Evolutionary conservation across 2,329 filamentous ascomycete genomes (phyloP).

Genomic region (Dactylellina parvicollis): DNA sequence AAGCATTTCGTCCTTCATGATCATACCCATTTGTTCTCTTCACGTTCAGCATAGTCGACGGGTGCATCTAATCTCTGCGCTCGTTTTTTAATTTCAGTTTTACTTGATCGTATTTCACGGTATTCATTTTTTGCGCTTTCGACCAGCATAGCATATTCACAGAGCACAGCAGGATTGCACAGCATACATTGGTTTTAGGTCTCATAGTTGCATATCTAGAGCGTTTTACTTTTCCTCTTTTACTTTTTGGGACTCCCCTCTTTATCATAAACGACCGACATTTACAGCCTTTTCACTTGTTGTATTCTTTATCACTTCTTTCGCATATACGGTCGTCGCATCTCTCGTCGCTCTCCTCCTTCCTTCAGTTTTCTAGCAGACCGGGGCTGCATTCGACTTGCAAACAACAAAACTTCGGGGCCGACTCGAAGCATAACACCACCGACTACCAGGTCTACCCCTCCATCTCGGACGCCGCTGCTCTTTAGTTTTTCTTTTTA

Average conservation of each 20-base stretch:
- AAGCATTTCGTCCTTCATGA: constrained; percentile 50
- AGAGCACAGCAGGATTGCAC: constrained; percentile 53
- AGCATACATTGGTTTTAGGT: constrained; percentile 54
- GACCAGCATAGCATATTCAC: constrained; percentile 54
- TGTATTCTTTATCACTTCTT: constrained; percentile 8
- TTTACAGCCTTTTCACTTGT: constrained; percentile 29
- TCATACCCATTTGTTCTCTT: constrained; percentile 51
- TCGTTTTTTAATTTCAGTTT: constrained; percentile 24
- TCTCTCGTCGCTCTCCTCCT: constrained; percentile 12
- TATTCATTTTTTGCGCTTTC: constrained; percentile 48
- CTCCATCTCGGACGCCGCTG: constrained; percentile 20
- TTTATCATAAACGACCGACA: constrained; percentile 19
- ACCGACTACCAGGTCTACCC: constrained; percentile 9
- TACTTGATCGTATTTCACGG: constrained; percentile 14
- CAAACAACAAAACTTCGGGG: constrained; percentile 15
- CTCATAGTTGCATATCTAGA: constrained; percentile 55
- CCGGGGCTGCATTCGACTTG: constrained; percentile 18
- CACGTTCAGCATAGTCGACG: constrained; percentile 51
- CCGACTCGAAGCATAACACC: not conserved
- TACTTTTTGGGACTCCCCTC: constrained; percentile 29
- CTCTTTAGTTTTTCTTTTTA: constrained; percentile 1
- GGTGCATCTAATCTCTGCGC: constrained; percentile 51
- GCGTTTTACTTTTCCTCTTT: constrained; percentile 38
- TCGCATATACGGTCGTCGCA: constrained; percentile 29
- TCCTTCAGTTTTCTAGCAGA: constrained; percentile 18